Evolutionary conservation across 805 yeast genomes (phyloP), one percentile per base, ranked within the genome.

Genomic region (Saturnispora diversa): DNA sequence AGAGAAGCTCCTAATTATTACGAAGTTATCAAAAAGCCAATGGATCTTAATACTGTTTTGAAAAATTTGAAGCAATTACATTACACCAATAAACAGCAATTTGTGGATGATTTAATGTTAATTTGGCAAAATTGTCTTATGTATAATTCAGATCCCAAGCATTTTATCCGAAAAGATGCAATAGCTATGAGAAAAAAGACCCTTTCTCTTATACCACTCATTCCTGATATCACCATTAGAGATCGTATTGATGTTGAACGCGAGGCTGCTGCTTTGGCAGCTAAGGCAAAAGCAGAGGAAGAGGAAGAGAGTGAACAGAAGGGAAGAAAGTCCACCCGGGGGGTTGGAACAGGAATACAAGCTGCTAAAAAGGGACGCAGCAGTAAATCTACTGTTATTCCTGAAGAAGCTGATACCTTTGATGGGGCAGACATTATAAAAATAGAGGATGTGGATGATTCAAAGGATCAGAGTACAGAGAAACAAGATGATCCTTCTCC

Each of bases 1-100:
- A 72, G 98, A 42, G 99, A 92, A 54, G 99, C 99, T 0, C 99
- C 98, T 6, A 92, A 92, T 56, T 92, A 92, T 61, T 86, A 86
- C 49, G 80, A 81, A 42, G 71, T 92, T 31, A 90, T 92, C 53
- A 88, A 86, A 52, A 76, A 75, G 43, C 97, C 99, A 17, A 92
- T 92, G 99, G 99, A 92, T 56, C 67, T 92, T 50, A 88, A 87
- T 54, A 90, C 97, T 0, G 95, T 94, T 11, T 70, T 86, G 77
- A 88, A 87, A 54, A 92, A 90, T 58, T 64, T 94, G 52, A 87
- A 87, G 54, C 66, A 72, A 5, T 77, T 84, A 46, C 90, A 84
- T 51, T 92, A 92, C 60, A 74, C 71, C 45, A 83, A 86, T 31
- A 92, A 92, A 53, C 72, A 77, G 46, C 94, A 83, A 49, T 92